A percentile compares a stretch with the other conserved stretches of the same genome.
These are phyloP conservation scores for Plasmodium coatneyi DNA, from an alignment of 169 alveolate genomes.

Conservation along the genomic window DNA sequence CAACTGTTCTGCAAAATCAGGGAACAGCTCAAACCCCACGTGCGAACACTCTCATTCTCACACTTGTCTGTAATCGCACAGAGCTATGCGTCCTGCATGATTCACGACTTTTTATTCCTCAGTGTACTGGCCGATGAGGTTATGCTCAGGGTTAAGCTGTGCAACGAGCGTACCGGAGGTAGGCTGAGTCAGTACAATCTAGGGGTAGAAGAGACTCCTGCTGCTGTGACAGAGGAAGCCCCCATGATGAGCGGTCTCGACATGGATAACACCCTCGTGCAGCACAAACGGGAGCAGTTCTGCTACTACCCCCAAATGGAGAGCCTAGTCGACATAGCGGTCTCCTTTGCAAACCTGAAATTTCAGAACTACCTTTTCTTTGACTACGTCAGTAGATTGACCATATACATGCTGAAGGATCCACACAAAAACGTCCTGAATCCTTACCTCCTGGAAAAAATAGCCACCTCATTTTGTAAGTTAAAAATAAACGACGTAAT, in stretches of 20 bases:
- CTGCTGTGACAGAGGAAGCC: neutral
- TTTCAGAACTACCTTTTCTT: constrained; percentile 73
- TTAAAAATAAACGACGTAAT: constrained; percentile 81
- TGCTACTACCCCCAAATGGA: constrained; percentile 51
- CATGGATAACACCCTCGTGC: constrained; percentile 29
- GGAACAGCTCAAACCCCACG: constrained; percentile 48
- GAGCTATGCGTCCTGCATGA: constrained; percentile 65
- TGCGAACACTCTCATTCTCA: constrained; percentile 57
- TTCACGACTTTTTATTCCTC: constrained; percentile 57
- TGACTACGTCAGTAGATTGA: constrained; percentile 70
- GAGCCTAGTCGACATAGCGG: constrained; percentile 49
- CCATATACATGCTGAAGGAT: constrained; percentile 53
- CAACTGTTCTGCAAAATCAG: constrained; percentile 77
- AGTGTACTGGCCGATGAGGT: constrained; percentile 20
- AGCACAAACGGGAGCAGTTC: constrained; percentile 70
- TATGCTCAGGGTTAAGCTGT: constrained; percentile 24
- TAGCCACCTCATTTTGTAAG: constrained; percentile 58
- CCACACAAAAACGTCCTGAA: constrained; percentile 10
- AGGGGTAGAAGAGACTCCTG: neutral
- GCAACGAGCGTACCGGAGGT: neutral
- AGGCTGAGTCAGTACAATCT: constrained; percentile 4
- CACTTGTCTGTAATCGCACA: constrained; percentile 63
- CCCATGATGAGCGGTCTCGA: neutral
- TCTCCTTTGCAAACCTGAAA: constrained; percentile 78
- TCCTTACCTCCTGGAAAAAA: constrained; percentile 74